Evolutionary conservation across 352 stramenopile species (phyloP).

Genomic region (Phytophthora pisi): DNA sequence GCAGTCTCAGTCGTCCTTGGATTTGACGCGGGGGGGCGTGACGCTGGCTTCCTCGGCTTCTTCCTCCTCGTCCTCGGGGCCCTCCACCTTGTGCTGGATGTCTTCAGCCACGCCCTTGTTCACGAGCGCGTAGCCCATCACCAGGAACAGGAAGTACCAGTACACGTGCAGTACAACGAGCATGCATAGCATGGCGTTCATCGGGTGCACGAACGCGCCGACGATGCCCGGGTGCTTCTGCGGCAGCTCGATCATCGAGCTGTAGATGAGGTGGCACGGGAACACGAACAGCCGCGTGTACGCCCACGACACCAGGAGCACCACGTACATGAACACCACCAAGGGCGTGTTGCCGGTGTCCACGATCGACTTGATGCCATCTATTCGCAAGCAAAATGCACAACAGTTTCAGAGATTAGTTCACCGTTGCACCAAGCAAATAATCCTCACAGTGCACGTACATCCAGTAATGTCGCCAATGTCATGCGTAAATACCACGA

Average conservation of each 20-base stretch:
- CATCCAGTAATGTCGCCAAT: slow-evolving; percentile 58
- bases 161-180: slow-evolving; percentile 53
- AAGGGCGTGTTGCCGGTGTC: slow-evolving; percentile 46
- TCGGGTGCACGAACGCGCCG: slow-evolving; percentile 34
- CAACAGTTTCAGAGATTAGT: slow-evolving; percentile 16
- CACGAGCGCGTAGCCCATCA: slow-evolving; percentile 54
- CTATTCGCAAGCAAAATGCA: slow-evolving; percentile 25
- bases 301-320: slow-evolving; percentile 45
- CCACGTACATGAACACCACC: slow-evolving; percentile 36
- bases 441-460: slow-evolving; percentile 25
- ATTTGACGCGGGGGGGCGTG: slow-evolving; percentile 18
- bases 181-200: slow-evolving; percentile 47
- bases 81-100: slow-evolving; percentile 48
- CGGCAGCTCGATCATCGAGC: slow-evolving; percentile 25
- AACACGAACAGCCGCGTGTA: slow-evolving; percentile 59
- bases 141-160: slow-evolving; percentile 54
- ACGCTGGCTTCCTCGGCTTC: slow-evolving; percentile 7
- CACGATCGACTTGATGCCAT: slow-evolving; percentile 73
- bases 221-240: slow-evolving; percentile 34
- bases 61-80: slow-evolving; percentile 17
- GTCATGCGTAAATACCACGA: slow-evolving; percentile 62
- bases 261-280: slow-evolving; percentile 42
- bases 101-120: slow-evolving; percentile 47
- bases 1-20: slow-evolving; percentile 34
- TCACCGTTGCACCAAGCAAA: not conserved